Evolutionary conservation across 2,329 filamentous ascomycete species (phyloP).

Genomic region (Leptographium lundbergii): DNA sequence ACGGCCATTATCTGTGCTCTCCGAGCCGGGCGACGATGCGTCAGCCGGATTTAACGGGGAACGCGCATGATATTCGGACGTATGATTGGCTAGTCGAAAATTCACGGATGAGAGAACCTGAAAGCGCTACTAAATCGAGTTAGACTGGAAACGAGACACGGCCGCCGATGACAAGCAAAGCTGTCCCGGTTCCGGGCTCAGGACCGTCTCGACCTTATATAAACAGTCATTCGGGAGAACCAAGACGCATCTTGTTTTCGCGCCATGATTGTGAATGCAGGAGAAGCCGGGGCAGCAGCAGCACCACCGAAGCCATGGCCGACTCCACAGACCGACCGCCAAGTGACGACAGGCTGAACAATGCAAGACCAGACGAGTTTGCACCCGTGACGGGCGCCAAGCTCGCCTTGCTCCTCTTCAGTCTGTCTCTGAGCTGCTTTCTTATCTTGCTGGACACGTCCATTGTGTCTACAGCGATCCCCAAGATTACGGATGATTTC

Average conservation of each 20-base stretch:
- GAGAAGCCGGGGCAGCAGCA: not conserved
- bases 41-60: not conserved
- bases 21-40: not conserved
- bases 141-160: not conserved
- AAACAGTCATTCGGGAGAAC: not conserved
- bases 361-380: not conserved
- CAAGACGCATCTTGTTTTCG: not conserved
- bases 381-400: not conserved
- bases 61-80: no score
- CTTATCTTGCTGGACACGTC: conserved; percentile 13
- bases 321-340: conserved; percentile 14
- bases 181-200: not conserved
- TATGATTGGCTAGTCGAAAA: no score
- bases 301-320: not conserved
- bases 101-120: not conserved
- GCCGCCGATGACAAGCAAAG: not conserved
- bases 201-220: not conserved
- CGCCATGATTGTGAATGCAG: no score
- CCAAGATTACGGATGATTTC: conserved; percentile 13
- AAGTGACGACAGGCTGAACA: not conserved
- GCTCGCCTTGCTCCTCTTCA: not conserved
- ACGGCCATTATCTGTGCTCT: not conserved
- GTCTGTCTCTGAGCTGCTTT: conserved; percentile 9
- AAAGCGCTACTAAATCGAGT: not conserved
- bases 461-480: conserved; percentile 12